Conservation (phyloP, 2,329 filamentous ascomycete genomes). For the Fusarium buharicum region DNA sequence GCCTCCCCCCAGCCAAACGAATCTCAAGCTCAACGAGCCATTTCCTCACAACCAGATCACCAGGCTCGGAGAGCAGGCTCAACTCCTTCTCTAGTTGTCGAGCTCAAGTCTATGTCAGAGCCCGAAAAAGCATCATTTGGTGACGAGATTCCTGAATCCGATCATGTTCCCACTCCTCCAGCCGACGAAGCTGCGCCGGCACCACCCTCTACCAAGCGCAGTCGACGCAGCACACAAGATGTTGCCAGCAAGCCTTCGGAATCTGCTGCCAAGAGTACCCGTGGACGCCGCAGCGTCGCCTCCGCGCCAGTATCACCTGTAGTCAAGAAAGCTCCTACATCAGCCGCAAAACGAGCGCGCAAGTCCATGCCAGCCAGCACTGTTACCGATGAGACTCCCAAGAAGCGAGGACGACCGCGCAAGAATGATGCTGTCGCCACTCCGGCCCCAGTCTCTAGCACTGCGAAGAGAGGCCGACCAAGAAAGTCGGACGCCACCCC, state of each 20-base stretch:
- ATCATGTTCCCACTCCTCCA: not conserved
- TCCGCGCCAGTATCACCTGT: conserved; percentile 27
- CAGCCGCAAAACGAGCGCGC: conserved; percentile 23
- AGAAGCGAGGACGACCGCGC: conserved; percentile 40
- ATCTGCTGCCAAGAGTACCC: conserved; percentile 17
- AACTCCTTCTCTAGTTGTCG: conserved; percentile 32
- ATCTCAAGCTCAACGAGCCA: conserved; percentile 1
- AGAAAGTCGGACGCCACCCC: conserved; percentile 37
- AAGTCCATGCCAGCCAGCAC: conserved; percentile 42
- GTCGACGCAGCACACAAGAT: conserved; percentile 29
- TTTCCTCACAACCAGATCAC: conserved; percentile 9
- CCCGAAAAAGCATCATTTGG: conserved; percentile 30
- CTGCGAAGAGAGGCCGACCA: conserved; percentile 38
- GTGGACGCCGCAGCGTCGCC: conserved; percentile 26
- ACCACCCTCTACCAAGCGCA: conserved; percentile 20
- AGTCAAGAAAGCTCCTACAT: conserved; percentile 14
- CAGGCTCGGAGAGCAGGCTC: conserved; percentile 16
- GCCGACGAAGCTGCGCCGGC: conserved; percentile 1
- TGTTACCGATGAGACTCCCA: conserved; percentile 30
- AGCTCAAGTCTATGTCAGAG: conserved; percentile 24
- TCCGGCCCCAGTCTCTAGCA: conserved; percentile 20
- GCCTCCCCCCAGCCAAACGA: conserved; percentile 5
- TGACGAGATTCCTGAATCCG: conserved; percentile 3
- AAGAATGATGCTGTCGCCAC: conserved; percentile 38
- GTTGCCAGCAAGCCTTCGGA: conserved; percentile 13